Percentiles rank a stretch among this genome's conserved stretches.
These are phyloP conservation scores for Fusarium papillatum DNA, from an alignment of 2,329 filamentous ascomycete species.

Conservation along the genomic window DNA sequence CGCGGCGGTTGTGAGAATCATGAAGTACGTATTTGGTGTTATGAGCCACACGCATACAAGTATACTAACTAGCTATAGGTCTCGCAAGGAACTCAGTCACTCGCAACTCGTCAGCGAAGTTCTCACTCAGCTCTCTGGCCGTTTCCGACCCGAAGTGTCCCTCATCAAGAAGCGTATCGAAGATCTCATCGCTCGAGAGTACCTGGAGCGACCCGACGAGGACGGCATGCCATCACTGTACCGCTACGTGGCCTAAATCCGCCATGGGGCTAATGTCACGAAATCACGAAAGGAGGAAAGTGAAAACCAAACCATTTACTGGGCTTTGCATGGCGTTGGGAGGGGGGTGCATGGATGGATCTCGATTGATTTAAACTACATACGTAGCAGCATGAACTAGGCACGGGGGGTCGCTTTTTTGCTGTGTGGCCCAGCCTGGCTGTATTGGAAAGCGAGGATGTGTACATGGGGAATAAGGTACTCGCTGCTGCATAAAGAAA, in stretches of 20 bases:
- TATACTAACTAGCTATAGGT: constrained; percentile 59
- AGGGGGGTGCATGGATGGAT: constrained; percentile 21
- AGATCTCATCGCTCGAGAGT: constrained; percentile 81
- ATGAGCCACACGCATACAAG: not conserved
- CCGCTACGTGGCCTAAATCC: constrained; percentile 75
- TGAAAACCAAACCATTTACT: constrained; percentile 15
- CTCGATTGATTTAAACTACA: constrained; percentile 30
- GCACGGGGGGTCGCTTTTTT: constrained; percentile 5
- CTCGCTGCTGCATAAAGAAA: not conserved
- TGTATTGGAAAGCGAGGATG: constrained; percentile 36
- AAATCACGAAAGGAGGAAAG: constrained; percentile 40
- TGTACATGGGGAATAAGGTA: not conserved
- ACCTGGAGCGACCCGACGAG: constrained; percentile 79
- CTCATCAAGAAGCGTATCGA: constrained; percentile 89
- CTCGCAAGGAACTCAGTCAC: constrained; percentile 80
- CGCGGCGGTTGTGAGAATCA: constrained; percentile 83
- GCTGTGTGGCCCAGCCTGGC: constrained; percentile 11
- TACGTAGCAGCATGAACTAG: constrained; percentile 16
- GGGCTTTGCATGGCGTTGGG: constrained; percentile 41
- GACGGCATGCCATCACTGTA: constrained; percentile 76
- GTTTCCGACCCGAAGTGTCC: constrained; percentile 82
- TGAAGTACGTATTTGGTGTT: constrained; percentile 76
- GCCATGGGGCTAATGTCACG: constrained; percentile 25
- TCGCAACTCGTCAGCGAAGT: constrained; percentile 79
- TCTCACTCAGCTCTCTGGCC: constrained; percentile 74